phyloP scores from a whole-genome alignment of 1,284 basidiomycete genomes.

The Cryptococcus jaspeensis region DNA sequence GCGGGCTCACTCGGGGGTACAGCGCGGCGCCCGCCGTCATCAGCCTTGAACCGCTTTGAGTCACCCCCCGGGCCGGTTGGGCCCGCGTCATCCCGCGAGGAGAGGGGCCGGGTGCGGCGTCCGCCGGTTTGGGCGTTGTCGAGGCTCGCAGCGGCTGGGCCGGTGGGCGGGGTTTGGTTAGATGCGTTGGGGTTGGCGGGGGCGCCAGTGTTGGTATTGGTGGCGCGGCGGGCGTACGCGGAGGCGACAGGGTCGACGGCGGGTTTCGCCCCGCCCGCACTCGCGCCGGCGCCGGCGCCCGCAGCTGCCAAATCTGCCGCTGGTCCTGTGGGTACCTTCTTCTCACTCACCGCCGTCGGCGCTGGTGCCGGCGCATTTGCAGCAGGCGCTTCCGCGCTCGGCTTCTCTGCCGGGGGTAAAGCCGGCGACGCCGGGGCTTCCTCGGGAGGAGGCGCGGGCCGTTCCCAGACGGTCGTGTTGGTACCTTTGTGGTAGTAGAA shows the following conservation, averaged over 20 bases:
- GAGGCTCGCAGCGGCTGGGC: background rate
- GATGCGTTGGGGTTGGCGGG: no score
- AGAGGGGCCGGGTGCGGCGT: background rate
- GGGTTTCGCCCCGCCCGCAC: background rate
- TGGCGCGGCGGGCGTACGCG: constrained; percentile 3
- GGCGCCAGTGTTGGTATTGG: background rate
- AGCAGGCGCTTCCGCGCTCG: background rate
- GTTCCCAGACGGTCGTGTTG: constrained; percentile 20
- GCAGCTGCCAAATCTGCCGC: background rate
- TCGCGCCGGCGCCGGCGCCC: background rate
- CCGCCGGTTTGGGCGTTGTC: background rate
- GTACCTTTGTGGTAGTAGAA: constrained; percentile 24
- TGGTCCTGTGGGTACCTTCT: constrained; percentile 1
- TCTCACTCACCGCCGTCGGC: background rate
- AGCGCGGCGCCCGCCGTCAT: constrained; percentile 1
- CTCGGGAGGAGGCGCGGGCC: constrained; percentile 10
- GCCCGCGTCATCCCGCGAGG: background rate
- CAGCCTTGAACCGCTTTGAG: constrained; percentile 15
- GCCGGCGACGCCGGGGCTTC: background rate
- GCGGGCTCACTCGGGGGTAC: no score
- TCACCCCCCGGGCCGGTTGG: constrained; percentile 3
- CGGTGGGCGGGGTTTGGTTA: no score
- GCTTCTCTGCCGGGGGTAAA: background rate
- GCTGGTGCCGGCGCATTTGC: background rate
- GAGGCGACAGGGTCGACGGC: background rate